A percentile compares a stretch with the other conserved stretches of the same genome.
Conservation (phyloP, 108 stramenopile species). For the Conticribra weissflogii region DNA sequence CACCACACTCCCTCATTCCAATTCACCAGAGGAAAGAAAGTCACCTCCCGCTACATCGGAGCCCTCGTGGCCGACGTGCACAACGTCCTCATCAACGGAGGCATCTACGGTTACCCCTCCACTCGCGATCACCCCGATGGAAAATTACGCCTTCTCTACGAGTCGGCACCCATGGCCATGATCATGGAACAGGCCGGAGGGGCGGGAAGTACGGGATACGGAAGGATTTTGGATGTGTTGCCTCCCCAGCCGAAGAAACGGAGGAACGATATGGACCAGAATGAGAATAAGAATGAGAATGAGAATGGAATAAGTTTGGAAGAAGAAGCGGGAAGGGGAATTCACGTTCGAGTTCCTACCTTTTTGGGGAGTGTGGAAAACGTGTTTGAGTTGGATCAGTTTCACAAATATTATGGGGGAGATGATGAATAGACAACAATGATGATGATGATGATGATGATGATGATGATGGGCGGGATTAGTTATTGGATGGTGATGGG, state of each 20-base stretch:
- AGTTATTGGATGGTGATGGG: no score
- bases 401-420: slow-evolving; percentile 75
- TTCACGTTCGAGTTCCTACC: slow-evolving; percentile 92
- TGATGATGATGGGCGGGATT: no score
- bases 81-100: slow-evolving; percentile 98
- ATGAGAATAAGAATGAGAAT: neutral
- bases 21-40: slow-evolving; percentile 41
- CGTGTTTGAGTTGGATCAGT: slow-evolving; percentile 90
- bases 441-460: no score
- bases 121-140: slow-evolving; percentile 85
- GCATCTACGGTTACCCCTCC: slow-evolving; percentile 97
- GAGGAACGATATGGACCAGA: neutral
- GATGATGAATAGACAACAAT: slow-evolving; percentile 9
- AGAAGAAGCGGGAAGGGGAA: slow-evolving; percentile 44
- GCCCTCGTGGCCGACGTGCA: slow-evolving; percentile 99
- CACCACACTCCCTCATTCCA: neutral
- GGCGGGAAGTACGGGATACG: slow-evolving; percentile 90
- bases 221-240: slow-evolving; percentile 80
- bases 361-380: slow-evolving; percentile 87
- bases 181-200: slow-evolving; percentile 99
- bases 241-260: slow-evolving; percentile 51
- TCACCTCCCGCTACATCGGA: slow-evolving; percentile 88
- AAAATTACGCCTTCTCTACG: slow-evolving; percentile 89
- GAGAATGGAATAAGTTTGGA: slow-evolving; percentile 3
- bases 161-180: slow-evolving; percentile 97